Conservation (phyloP, 306 rosid genomes). For the Trifolium dubium region DNA sequence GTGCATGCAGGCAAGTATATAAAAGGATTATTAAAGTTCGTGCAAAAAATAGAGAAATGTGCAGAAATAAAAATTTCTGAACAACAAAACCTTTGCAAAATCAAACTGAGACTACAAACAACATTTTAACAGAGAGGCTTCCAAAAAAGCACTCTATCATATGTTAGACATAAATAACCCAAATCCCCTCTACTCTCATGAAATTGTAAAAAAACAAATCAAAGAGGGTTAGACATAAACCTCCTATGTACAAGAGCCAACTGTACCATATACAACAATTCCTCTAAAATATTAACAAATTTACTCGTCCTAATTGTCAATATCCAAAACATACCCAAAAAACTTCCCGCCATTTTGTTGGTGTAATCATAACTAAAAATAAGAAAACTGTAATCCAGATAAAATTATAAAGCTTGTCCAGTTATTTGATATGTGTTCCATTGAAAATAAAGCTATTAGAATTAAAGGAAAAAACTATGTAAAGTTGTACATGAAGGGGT, state of each 20-base stretch:
- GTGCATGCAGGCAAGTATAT: background rate
- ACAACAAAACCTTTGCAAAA: conserved; percentile 7
- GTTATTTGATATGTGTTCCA: background rate
- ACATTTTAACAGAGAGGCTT: background rate
- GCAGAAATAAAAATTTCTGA: background rate
- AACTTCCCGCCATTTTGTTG: background rate
- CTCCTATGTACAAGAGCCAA: conserved; percentile 4
- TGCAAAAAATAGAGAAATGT: conserved; percentile 1
- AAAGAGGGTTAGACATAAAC: background rate
- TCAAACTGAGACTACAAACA: conserved; percentile 19
- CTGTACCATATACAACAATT: background rate
- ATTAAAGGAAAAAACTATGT: background rate
- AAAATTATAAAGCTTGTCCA: background rate
- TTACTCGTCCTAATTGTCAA: background rate
- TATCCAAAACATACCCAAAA: conserved; percentile 15
- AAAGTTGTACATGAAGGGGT: background rate
- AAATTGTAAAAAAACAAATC: background rate
- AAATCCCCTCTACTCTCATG: background rate
- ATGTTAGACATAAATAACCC: background rate
- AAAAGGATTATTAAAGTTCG: background rate
- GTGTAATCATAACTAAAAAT: background rate
- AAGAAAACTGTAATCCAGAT: background rate
- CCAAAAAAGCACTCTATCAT: conserved; percentile 4
- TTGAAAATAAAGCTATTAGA: background rate
- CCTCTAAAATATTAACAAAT: conserved; percentile 14